A percentile compares a stretch with the other conserved stretches of the same genome.
These are phyloP conservation scores for Blechomonas ayalai DNA, from an alignment of 208 protist species.

Conservation along the genomic window DNA sequence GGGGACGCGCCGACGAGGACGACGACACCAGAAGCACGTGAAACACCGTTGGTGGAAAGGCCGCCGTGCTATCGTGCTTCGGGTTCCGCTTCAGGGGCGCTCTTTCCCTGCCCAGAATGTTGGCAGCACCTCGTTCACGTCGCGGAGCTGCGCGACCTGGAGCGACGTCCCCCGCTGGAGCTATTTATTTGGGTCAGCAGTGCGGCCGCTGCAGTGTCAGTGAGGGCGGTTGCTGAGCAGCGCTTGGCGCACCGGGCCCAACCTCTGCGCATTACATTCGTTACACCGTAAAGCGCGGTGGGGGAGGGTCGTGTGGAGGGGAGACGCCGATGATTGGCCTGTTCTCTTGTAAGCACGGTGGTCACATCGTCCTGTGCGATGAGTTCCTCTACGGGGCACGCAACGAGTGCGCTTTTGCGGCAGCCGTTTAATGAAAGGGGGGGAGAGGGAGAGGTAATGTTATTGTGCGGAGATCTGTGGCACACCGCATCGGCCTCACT, in stretches of 20 bases:
- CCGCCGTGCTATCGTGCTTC: neutral
- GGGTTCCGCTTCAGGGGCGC: constrained; percentile 8
- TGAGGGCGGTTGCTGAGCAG: constrained; percentile 3
- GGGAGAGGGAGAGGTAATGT: no score
- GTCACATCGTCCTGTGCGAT: no score
- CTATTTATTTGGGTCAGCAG: constrained; percentile 22
- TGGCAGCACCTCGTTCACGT: constrained; percentile 56
- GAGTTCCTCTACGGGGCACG: no score
- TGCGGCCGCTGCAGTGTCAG: constrained; percentile 4
- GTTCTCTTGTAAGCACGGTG: neutral
- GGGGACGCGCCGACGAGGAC: neutral
- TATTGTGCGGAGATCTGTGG: no score
- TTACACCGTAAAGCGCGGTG: no score
- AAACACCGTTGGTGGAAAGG: neutral
- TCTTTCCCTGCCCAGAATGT: constrained; percentile 73
- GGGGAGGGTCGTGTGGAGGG: neutral
- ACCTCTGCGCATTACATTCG: no score
- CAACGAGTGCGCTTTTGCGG: no score
- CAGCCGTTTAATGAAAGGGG: no score
- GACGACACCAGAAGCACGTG: neutral
- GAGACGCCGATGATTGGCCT: neutral
- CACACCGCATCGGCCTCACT: no score
- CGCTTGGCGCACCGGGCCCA: neutral
- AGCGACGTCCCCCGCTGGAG: constrained; percentile 21
- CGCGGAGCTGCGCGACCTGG: constrained; percentile 23